Base-by-base conservation (phyloP, 306 rosid genomes). In the Prunus fruticosa region DNA sequence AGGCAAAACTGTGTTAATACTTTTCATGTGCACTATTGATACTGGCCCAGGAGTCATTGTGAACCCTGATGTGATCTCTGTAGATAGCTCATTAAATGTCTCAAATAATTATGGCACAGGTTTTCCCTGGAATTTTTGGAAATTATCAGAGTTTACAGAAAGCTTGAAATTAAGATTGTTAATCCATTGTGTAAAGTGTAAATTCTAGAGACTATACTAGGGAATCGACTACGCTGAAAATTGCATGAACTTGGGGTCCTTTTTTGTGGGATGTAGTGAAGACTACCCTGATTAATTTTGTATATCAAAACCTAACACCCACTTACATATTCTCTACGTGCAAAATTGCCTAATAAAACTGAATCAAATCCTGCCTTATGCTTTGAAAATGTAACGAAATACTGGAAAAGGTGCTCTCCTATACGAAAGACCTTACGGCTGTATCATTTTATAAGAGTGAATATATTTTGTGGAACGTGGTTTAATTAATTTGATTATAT, bases 61-160 rank as follows among this genome's bases (percentile, higher is more conserved):
- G 22, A 16, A 52, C 8, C 22, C 57, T 52, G 14, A 51, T 51
- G 19, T 51, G 56, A 51, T 51, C 20, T 51, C 56, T 51, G 6
- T 51, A 51, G 14, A 52, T 5, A 16, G 7, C 6, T 18, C 16
- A 5, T 16, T 52, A 52, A 52, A 52, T 16, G 57, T 52, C n/a
- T 52, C 10, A 52, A 52, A 52, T 5, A 52, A 52, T 2, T 5
- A 52, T 52, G 57, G 10, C 11, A 52, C 57, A 85, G 83, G 87
- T 91, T 49, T 64, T 94, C 86, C 85, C 61, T 18, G 78, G 85
- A 43, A 81, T 87, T 71, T 94, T 92, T 82, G 89, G 51, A 47
- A 47, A 47, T 16, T 16, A 2, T 51, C 5, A 16, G n/a, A 51
- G 57, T 51, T 16, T 14, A 51, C 57, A 5, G 22, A 51, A 51